Evolutionary conservation across 257 asterid genomes (phyloP).

Genomic region (Oldenlandia corymbosa): DNA sequence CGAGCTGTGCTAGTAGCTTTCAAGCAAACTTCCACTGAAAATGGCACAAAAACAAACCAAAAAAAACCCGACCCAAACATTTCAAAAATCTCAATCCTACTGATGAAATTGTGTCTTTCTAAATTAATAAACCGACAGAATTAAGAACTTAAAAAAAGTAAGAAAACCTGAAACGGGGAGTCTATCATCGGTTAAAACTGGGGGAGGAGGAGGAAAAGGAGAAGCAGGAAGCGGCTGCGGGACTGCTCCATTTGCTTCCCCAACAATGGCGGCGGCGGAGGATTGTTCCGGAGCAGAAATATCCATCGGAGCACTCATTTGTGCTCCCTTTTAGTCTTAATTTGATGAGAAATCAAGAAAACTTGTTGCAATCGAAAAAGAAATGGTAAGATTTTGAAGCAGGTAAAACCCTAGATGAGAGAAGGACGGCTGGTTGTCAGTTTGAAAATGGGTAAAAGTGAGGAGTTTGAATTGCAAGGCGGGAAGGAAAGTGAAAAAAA

Average conservation of each 20-base stretch:
- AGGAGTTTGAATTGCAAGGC: not conserved
- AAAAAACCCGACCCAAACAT: constrained; percentile 12
- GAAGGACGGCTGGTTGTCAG: not conserved
- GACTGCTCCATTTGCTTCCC: constrained; percentile 37
- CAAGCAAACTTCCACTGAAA: constrained; percentile 82
- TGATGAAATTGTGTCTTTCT: not conserved
- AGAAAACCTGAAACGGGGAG: constrained; percentile 62
- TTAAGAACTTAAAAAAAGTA: not conserved
- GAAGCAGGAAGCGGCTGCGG: constrained; percentile 40
- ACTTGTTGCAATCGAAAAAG: not conserved
- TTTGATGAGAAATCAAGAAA: not conserved
- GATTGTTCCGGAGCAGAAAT: constrained; percentile 38
- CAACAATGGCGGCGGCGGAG: constrained; percentile 29
- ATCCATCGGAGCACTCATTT: constrained; percentile 86
- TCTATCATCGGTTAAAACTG: constrained; percentile 39
- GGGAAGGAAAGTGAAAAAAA: constrained; percentile 1
- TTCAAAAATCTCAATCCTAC: not conserved
- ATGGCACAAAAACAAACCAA: constrained; percentile 8
- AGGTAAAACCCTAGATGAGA: not conserved
- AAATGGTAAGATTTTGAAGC: not conserved
- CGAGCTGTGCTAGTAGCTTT: constrained; percentile 72
- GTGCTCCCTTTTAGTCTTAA: not conserved
- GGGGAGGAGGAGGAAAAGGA: constrained; percentile 22
- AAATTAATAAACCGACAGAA: not conserved
- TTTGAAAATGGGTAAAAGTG: not conserved